Base-by-base conservation (phyloP, 2,329 filamentous ascomycete genomes). In the Pseudocercospora musae region DNA sequence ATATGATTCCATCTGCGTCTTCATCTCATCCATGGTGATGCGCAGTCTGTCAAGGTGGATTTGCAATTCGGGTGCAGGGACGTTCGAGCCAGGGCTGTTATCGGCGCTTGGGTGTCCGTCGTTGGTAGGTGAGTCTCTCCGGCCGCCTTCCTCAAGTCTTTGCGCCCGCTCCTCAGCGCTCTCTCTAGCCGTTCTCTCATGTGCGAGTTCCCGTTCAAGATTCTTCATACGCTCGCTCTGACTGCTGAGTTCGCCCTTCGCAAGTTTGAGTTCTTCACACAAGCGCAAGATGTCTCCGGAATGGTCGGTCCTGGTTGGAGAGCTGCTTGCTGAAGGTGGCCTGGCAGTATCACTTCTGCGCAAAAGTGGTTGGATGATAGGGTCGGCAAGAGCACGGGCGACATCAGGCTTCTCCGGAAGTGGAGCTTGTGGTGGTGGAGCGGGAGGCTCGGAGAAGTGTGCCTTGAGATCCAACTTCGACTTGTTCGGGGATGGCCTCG, bases 391-490 rank as follows among this genome's bases (percentile, higher is more conserved):
- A 48, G 75, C 77, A 70, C 78, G 82, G 61, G 77, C 81, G 15
- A 84, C 86, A 76, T 96, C 92, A 0, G 94, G 94, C 75, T 97
- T 97, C 74, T 97, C 93, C 0, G 94, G 94, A 5, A 98, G 81
- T 13, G 94, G 94, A 70, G 96, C 93, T 69, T 96, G 92, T 27
- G 94, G 94, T 25, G 94, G 94, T 7, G 94, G 94, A 21, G 93
- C 94, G 3, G 94, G 94, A 56, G 94, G 94, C 62, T 97, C 93
- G 1, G 91, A 95, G 74, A 97, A 98, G 57, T 92, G 86, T 4
- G 90, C 86, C 71, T 95, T 94, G 44, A 88, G 81, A 72, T 96
- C 92, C 11, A 86, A 78, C 67, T 91, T 88, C 20, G 87, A 79
- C 68, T 91, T 89, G 52, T 78, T 73, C 5, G 80, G 79, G 10